These are phyloP conservation scores for Debaryomyces sp. DNA, from an alignment of 1,139 yeast species.

Conservation along the genomic window DNA sequence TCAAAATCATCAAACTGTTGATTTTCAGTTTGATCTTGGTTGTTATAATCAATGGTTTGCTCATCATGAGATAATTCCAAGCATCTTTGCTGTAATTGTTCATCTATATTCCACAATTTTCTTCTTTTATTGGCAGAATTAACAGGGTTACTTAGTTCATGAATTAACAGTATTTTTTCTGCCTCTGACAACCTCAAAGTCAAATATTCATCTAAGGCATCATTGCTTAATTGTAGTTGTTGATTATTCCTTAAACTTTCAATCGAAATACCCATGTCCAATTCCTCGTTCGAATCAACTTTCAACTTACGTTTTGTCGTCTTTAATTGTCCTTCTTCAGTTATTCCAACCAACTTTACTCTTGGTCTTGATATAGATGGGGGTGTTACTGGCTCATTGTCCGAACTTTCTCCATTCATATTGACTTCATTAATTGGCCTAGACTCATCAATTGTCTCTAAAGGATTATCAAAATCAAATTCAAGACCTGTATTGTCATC, in stretches of 20 bases:
- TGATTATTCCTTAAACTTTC: slow-evolving; percentile 38
- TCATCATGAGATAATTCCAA: slow-evolving; percentile 22
- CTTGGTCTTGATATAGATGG: slow-evolving; percentile 22
- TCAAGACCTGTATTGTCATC: slow-evolving; percentile 17
- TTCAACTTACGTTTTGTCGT: slow-evolving; percentile 43
- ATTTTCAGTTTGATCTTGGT: slow-evolving; percentile 20
- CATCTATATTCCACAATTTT: slow-evolving; percentile 40
- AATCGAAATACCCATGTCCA: slow-evolving; percentile 39
- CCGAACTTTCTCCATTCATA: slow-evolving; percentile 10
- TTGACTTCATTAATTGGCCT: slow-evolving; percentile 17
- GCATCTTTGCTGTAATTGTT: slow-evolving; percentile 34
- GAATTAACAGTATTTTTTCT: slow-evolving; percentile 39
- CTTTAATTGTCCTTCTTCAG: slow-evolving; percentile 42
- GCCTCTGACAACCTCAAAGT: slow-evolving; percentile 31
- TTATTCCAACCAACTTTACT: slow-evolving; percentile 34
- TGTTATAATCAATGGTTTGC: slow-evolving; percentile 18
- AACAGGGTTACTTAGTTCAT: slow-evolving; percentile 37
- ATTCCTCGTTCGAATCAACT: slow-evolving; percentile 35
- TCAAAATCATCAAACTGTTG: slow-evolving; percentile 24
- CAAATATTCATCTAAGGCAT: slow-evolving; percentile 16
- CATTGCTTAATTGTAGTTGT: slow-evolving; percentile 21
- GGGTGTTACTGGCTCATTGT: slow-evolving; percentile 17
- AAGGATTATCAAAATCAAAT: slow-evolving; percentile 32
- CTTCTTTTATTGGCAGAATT: slow-evolving; percentile 22
- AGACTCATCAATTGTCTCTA: slow-evolving; percentile 29